Conservation (phyloP, 2,329 filamentous ascomycete species). For the Dothiorella sarmentorum region DNA sequence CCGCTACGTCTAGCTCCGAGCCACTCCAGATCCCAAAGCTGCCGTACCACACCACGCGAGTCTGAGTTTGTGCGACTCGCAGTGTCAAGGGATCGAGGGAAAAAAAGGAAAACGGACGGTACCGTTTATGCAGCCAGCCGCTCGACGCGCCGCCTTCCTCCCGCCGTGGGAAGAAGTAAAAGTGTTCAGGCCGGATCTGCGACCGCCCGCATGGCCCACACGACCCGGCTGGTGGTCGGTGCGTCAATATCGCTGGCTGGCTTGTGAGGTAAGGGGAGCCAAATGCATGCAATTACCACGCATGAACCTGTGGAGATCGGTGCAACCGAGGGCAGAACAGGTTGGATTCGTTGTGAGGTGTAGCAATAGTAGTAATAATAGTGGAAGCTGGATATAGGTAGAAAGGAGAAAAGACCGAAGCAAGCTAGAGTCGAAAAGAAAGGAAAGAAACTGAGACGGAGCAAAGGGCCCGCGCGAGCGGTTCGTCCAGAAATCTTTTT, state of each 20-base stretch:
- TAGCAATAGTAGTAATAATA: constrained; percentile 5
- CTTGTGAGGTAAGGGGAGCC: constrained; percentile 8
- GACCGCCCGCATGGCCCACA: constrained; percentile 14
- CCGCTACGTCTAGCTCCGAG: not conserved
- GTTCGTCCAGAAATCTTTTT: constrained; percentile 25
- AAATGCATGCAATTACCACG: not conserved
- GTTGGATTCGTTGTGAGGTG: constrained; percentile 4
- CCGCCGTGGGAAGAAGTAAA: constrained; percentile 2
- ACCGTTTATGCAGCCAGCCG: constrained; percentile 16
- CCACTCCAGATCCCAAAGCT: not conserved
- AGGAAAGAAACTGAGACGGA: not conserved
- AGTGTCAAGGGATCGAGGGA: not conserved
- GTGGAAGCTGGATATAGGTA: constrained; percentile 5
- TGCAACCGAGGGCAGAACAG: not conserved
- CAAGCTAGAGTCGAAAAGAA: not conserved
- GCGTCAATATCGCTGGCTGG: not conserved
- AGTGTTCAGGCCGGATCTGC: constrained; percentile 16
- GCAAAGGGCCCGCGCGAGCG: constrained; percentile 39
- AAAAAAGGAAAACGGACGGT: not conserved
- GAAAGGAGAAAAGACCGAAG: not conserved
- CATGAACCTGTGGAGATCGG: not conserved
- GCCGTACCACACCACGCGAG: constrained; percentile 10
- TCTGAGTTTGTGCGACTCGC: constrained; percentile 5
- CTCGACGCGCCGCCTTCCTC: constrained; percentile 7
- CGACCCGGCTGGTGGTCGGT: constrained; percentile 4